Percentiles rank a stretch among this genome's conserved stretches.
Conservation (phyloP, 2,329 filamentous ascomycete species). For the Phoma herbarum region DNA sequence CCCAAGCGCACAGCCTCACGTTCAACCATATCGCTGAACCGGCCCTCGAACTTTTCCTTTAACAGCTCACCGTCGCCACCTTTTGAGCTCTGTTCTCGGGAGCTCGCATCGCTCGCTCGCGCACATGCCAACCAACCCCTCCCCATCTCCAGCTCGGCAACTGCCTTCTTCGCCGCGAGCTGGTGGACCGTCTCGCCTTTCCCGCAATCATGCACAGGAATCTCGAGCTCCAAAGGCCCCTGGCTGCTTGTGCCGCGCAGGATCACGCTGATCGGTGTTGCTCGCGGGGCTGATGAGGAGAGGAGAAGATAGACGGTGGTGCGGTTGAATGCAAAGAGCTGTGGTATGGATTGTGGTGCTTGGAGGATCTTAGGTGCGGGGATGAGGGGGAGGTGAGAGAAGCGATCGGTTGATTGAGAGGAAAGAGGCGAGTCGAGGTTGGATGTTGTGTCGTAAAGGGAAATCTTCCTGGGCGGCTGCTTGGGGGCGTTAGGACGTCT, state of each 20-base stretch:
- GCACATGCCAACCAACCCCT: conserved; percentile 66
- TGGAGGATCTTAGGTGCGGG: conserved; percentile 67
- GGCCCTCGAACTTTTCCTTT: conserved; percentile 56
- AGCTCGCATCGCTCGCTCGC: conserved; percentile 48
- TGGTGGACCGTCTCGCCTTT: conserved; percentile 70
- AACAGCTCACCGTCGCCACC: conserved; percentile 31
- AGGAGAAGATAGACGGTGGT: conserved; percentile 72
- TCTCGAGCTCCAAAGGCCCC: conserved; percentile 69
- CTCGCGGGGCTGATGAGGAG: conserved; percentile 58
- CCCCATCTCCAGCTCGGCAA: conserved; percentile 74
- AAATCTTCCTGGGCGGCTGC: conserved; percentile 35
- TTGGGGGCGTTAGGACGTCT: not conserved
- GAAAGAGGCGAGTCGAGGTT: conserved; percentile 15
- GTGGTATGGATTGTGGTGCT: conserved; percentile 68
- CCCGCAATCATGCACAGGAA: conserved; percentile 65
- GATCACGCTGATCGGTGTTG: conserved; percentile 63
- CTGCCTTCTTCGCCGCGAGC: conserved; percentile 72
- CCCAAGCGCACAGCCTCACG: conserved; percentile 73
- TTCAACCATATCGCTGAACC: conserved; percentile 68
- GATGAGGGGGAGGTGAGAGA: conserved; percentile 63
- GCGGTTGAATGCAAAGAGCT: conserved; percentile 72
- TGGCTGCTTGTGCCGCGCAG: conserved; percentile 66
- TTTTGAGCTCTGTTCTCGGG: not conserved
- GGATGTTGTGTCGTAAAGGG: conserved; percentile 6
- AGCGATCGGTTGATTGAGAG: conserved; percentile 44